A percentile compares a stretch with the other conserved stretches of the same genome.
Conservation (phyloP, 2,329 filamentous ascomycete genomes). For the Trichoderma endophyticum region DNA sequence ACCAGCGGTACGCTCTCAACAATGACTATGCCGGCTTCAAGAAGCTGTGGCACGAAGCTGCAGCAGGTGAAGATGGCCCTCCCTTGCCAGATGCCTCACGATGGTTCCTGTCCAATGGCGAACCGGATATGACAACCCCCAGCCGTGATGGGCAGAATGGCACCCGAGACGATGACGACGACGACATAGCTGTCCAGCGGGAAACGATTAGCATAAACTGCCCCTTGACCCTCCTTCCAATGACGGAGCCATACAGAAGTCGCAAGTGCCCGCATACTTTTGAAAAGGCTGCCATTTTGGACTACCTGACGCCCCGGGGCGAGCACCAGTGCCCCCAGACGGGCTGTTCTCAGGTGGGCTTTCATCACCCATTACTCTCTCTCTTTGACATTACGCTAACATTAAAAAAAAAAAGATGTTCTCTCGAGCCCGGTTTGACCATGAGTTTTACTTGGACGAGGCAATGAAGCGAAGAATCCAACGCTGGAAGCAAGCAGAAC, state of each 20-base stretch:
- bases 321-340: constrained; percentile 59
- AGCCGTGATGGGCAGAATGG: constrained; percentile 16
- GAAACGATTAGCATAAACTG: constrained; percentile 66
- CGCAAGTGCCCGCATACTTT: constrained; percentile 69
- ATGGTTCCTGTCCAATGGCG: constrained; percentile 51
- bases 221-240: constrained; percentile 62
- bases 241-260: constrained; percentile 65
- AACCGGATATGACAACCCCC: constrained; percentile 37
- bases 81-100: constrained; percentile 50
- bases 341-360: constrained; percentile 57
- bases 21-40: constrained; percentile 61
- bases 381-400: not conserved
- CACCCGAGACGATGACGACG: constrained; percentile 48
- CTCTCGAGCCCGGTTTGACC: constrained; percentile 33
- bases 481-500: constrained; percentile 46
- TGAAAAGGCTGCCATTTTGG: constrained; percentile 61
- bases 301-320: constrained; percentile 45
- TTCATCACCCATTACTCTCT: no score
- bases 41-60: constrained; percentile 54
- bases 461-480: constrained; percentile 57
- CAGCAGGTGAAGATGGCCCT: constrained; percentile 47
- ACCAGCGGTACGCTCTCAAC: constrained; percentile 52
- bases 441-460: constrained; percentile 56
- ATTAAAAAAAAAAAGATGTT: constrained; percentile 42
- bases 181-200: constrained; percentile 65